Evolutionary conservation across 345 rosid species (phyloP).

Genomic region (Psidium guajava): DNA sequence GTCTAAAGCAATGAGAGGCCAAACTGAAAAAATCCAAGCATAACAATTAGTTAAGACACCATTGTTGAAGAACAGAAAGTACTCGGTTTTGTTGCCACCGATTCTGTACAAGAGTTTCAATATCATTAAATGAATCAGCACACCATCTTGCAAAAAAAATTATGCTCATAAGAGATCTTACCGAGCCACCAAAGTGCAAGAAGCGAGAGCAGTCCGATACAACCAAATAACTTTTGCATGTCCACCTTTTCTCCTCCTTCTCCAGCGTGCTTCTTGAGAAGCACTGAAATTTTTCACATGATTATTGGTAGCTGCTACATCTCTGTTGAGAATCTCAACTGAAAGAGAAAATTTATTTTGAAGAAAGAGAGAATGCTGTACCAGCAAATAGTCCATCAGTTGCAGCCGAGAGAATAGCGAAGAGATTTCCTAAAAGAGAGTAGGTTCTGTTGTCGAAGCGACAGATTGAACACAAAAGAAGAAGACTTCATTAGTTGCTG

Average conservation of each 20-base stretch:
- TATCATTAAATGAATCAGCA: not conserved
- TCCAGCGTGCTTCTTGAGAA: slow-evolving; percentile 33
- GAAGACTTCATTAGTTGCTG: not conserved
- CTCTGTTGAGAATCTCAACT: not conserved
- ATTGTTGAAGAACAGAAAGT: not conserved
- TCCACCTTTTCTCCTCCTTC: slow-evolving; percentile 31
- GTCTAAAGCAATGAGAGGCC: slow-evolving; percentile 31
- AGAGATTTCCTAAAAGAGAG: slow-evolving; percentile 28
- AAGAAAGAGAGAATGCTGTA: not conserved
- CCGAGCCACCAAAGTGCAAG: slow-evolving; percentile 36
- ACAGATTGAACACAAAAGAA: not conserved
- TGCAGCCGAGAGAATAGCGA: slow-evolving; percentile 29
- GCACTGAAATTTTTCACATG: slow-evolving; percentile 9
- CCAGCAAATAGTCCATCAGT: slow-evolving; percentile 35
- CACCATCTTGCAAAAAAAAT: not conserved
- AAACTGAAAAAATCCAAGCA: slow-evolving; percentile 6
- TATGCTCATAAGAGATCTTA: not conserved
- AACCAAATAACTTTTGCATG: slow-evolving; percentile 35
- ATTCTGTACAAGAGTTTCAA: not conserved
- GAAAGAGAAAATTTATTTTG: not conserved
- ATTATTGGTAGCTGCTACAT: not conserved
- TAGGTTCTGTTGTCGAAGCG: slow-evolving; percentile 10
- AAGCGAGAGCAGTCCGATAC: slow-evolving; percentile 27
- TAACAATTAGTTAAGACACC: not conserved
- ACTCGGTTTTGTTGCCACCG: not conserved